Evolutionary conservation across 2,329 filamentous ascomycete genomes (phyloP).

Genomic region (Plectosphaerella plurivora): DNA sequence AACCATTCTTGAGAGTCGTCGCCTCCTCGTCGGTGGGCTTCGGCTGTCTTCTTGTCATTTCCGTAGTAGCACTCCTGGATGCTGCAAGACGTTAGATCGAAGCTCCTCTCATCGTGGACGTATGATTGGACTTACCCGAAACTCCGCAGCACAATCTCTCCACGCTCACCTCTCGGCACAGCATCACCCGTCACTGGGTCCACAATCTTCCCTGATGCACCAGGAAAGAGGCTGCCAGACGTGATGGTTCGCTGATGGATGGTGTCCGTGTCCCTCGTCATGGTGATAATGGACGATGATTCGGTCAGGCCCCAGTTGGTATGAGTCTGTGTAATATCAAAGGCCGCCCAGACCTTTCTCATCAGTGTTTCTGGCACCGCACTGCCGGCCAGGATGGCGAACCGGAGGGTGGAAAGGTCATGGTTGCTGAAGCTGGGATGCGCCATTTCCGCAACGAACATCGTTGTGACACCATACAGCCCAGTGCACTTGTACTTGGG

Average conservation of each 20-base stretch:
- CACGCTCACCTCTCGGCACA: conserved; percentile 61
- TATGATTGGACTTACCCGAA: not conserved
- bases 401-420: conserved; percentile 13
- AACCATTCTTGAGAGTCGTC: conserved; percentile 56
- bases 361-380: conserved; percentile 72
- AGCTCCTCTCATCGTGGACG: no score
- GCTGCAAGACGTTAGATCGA: not conserved
- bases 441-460: conserved; percentile 54
- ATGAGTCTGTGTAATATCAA: conserved; percentile 71
- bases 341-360: conserved; percentile 62
- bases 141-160: conserved; percentile 49
- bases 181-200: conserved; percentile 56
- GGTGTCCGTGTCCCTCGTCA: conserved; percentile 68
- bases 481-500: conserved; percentile 65
- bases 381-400: conserved; percentile 41
- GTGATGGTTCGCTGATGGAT: conserved; percentile 63
- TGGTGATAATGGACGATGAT: conserved; percentile 74
- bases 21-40: not conserved
- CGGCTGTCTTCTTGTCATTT: not conserved
- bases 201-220: conserved; percentile 72
- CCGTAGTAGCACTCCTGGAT: not conserved
- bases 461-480: conserved; percentile 75
- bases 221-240: conserved; percentile 71
- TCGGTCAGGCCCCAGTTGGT: conserved; percentile 71
- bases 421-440: conserved; percentile 26